phyloP scores from a whole-genome alignment of 441 rosid species.

The Brassica balearica region DNA sequence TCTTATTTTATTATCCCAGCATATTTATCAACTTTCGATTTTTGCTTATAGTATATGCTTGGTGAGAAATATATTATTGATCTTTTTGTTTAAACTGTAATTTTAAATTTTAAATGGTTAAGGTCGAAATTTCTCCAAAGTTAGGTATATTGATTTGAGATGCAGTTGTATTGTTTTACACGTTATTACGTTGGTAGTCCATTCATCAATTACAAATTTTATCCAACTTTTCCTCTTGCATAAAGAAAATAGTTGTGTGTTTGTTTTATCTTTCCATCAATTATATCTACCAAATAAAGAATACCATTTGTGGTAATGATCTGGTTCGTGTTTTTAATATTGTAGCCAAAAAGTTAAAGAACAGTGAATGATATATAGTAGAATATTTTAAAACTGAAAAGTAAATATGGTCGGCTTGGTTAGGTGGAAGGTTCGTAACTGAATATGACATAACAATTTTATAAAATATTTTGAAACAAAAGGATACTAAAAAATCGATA shows the following conservation, averaged over 20 bases:
- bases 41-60: constrained; percentile 37
- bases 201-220: neutral
- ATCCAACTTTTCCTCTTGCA: neutral
- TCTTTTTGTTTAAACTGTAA: constrained; percentile 14
- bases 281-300: neutral
- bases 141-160: constrained; percentile 36
- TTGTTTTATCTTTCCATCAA: neutral
- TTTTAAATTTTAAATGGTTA: neutral
- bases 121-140: constrained; percentile 29
- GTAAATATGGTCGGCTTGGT: constrained; percentile 17
- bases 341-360: neutral
- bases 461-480: neutral
- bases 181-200: constrained; percentile 39
- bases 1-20: constrained; percentile 37
- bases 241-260: neutral
- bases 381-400: neutral
- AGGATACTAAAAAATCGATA: neutral
- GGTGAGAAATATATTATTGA: constrained; percentile 26
- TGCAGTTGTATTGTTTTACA: constrained; percentile 32
- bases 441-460: neutral
- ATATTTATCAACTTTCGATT: constrained; percentile 30
- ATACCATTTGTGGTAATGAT: neutral
- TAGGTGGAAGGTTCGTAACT: constrained; percentile 11
- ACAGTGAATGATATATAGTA: no score
- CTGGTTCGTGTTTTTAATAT: neutral